These are phyloP conservation scores for Solanum etuberosum DNA, from an alignment of 257 asterid genomes.

Conservation along the genomic window DNA sequence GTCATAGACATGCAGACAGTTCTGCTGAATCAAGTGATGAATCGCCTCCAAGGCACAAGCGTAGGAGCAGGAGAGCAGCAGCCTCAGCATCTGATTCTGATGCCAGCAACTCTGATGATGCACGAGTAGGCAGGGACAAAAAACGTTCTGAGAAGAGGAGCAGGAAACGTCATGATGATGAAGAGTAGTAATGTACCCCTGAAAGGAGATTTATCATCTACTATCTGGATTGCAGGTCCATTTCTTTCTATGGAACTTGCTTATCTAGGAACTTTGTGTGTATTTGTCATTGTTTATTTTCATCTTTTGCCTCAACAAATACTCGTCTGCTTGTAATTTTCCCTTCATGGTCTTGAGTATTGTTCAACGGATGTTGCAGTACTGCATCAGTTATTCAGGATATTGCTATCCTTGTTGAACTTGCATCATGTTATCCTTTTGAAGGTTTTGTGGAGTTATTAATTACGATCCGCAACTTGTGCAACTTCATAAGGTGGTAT, in stretches of 20 bases:
- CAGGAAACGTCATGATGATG: slow-evolving; percentile 32
- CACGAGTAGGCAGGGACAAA: slow-evolving; percentile 67
- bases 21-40: slow-evolving; percentile 44
- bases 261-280: background rate
- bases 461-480: background rate
- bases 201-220: background rate
- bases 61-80: slow-evolving; percentile 40
- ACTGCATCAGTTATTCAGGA: background rate
- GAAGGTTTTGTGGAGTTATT: background rate
- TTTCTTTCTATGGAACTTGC: background rate
- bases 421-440: background rate
- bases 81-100: slow-evolving; percentile 40
- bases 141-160: slow-evolving; percentile 60
- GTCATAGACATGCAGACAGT: slow-evolving; percentile 33
- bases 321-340: background rate
- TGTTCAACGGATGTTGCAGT: background rate
- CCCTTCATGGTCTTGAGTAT: background rate
- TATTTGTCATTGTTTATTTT: background rate
- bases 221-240: background rate
- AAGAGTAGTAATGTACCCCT: slow-evolving; percentile 20
- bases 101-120: slow-evolving; percentile 40
- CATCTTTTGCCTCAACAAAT: background rate
- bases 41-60: slow-evolving; percentile 36
- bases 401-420: background rate
- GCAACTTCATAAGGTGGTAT: background rate